Percentiles rank a stretch among this genome's conserved stretches.
These are phyloP conservation scores for Paspalum vaginatum DNA, from an alignment of 176 grass and related monocot species.

Conservation along the genomic window DNA sequence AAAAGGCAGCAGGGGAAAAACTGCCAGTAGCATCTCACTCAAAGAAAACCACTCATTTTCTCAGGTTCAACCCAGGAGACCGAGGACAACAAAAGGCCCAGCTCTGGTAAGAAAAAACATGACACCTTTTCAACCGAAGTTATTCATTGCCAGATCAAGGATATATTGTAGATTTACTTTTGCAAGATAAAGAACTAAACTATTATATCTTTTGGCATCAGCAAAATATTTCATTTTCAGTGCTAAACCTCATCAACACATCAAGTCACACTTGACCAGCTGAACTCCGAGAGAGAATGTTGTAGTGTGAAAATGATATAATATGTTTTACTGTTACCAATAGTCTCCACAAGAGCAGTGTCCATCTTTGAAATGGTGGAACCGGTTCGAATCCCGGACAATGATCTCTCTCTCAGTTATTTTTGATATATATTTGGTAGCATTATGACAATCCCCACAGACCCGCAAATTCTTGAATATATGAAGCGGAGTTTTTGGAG, in stretches of 20 bases:
- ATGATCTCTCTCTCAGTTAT: slow-evolving; percentile 74
- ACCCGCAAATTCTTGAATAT: slow-evolving; percentile 77
- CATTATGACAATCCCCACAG: slow-evolving; percentile 82
- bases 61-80: slow-evolving; percentile 2
- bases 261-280: slow-evolving; percentile 17
- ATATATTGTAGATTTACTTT: not conserved
- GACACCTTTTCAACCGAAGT: not conserved
- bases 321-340: slow-evolving; percentile 49
- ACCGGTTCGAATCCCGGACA: slow-evolving; percentile 76
- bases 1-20: not conserved
- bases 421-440: slow-evolving; percentile 77
- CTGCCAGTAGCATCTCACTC: not conserved
- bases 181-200: slow-evolving; percentile 8
- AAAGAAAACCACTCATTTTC: not conserved
- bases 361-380: slow-evolving; percentile 79
- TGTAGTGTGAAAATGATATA: slow-evolving; percentile 29
- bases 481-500: slow-evolving; percentile 54
- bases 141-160: not conserved
- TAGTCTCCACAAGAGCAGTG: slow-evolving; percentile 79
- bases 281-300: not conserved
- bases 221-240: slow-evolving; percentile 33
- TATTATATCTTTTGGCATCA: slow-evolving; percentile 25
- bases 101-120: not conserved
- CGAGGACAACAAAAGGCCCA: not conserved
- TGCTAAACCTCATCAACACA: slow-evolving; percentile 17